Conservation (phyloP, 2,329 filamentous ascomycete species). For the Fusarium veterinarium region DNA sequence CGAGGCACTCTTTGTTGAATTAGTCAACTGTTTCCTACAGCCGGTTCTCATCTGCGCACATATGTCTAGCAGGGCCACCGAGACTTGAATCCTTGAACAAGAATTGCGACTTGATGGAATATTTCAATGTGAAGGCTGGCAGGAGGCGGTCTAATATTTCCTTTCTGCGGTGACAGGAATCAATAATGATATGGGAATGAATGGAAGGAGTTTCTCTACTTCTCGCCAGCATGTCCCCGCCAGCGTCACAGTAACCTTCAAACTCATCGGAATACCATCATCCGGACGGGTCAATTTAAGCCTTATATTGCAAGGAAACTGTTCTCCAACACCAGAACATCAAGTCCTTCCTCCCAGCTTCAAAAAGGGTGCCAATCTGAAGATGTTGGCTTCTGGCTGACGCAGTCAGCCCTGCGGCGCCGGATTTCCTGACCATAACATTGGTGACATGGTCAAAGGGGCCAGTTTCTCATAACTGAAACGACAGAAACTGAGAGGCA, state of each 20-base stretch:
- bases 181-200: not conserved
- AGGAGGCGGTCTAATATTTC: not conserved
- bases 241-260: not conserved
- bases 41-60: not conserved
- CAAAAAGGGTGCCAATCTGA: fast-evolving
- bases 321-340: fast-evolving
- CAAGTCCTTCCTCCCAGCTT: not conserved
- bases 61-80: not conserved
- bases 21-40: not conserved
- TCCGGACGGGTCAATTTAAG: not conserved
- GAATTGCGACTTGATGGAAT: too few species aligned
- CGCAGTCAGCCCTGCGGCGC: not conserved
- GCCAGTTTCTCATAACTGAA: not conserved
- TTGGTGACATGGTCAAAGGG: not conserved
- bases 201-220: not conserved
- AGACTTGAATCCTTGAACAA: not conserved
- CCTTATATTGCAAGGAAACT: not conserved
- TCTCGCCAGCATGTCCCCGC: not conserved
- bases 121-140: not conserved
- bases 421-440: not conserved
- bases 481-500: not conserved
- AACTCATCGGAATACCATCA: not conserved
- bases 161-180: fast-evolving
- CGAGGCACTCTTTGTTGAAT: not conserved
- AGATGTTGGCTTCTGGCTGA: not conserved